phyloP scores from a whole-genome alignment of 1,284 basidiomycete species.

The Malassezia dermatis region DNA sequence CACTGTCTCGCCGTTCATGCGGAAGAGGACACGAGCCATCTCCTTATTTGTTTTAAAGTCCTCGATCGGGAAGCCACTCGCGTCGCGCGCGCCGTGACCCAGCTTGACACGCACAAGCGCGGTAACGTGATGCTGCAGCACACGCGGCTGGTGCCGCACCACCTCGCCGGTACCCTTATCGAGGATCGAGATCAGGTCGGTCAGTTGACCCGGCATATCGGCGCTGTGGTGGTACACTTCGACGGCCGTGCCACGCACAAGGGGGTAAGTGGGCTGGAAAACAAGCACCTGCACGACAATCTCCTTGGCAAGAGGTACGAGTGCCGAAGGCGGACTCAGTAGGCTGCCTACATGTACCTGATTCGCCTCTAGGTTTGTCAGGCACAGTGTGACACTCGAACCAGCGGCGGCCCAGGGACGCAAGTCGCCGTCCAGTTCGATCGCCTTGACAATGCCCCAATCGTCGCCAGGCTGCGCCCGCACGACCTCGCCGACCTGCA shows the following conservation, averaged over 20 bases:
- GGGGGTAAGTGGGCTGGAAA: conserved; percentile 82
- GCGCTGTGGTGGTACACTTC: conserved; percentile 79
- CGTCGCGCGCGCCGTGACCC: conserved; percentile 20
- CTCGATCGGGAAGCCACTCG: conserved; percentile 52
- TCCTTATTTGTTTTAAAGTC: conserved; percentile 83
- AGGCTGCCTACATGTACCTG: conserved; percentile 77
- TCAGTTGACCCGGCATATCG: conserved; percentile 77
- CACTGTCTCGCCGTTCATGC: conserved; percentile 84
- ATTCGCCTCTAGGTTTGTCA: conserved; percentile 73
- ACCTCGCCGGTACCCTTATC: conserved; percentile 69
- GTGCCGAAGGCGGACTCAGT: conserved; percentile 61
- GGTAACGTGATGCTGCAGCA: conserved; percentile 69
- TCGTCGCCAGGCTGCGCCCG: conserved; percentile 86
- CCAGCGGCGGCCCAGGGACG: conserved; percentile 84
- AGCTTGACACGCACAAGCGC: conserved; percentile 67
- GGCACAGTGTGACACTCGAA: conserved; percentile 71
- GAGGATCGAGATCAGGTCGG: conserved; percentile 64
- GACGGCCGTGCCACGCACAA: conserved; percentile 75
- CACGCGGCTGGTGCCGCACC: conserved; percentile 64
- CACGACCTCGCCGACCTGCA: conserved; percentile 82
- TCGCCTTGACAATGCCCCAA: conserved; percentile 70
- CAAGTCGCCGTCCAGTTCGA: conserved; percentile 69
- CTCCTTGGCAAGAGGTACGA: conserved; percentile 62
- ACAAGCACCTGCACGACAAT: conserved; percentile 83
- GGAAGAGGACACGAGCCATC: conserved; percentile 81